phyloP scores from a whole-genome alignment of 441 rosid species.

The Populus hybrid region DNA sequence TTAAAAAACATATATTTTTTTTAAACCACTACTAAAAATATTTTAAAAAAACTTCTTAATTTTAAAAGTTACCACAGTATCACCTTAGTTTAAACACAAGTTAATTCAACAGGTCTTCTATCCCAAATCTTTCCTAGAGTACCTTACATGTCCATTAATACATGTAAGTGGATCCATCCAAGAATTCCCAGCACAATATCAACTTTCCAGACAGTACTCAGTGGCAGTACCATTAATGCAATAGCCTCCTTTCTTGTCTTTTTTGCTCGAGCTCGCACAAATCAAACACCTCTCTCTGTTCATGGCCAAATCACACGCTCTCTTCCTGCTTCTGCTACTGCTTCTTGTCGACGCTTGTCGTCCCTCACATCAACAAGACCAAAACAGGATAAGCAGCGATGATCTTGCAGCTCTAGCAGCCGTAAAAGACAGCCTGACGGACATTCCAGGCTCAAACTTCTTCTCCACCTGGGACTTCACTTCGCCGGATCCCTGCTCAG shows the following conservation, averaged over 20 bases:
- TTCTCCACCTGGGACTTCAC: constrained; percentile 81
- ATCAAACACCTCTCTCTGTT: not conserved
- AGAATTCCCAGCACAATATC: no score
- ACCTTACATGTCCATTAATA: no score
- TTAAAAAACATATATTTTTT: no score
- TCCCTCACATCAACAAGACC: not conserved
- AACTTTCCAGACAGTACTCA: no score
- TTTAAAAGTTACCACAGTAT: no score
- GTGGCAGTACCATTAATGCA: not conserved
- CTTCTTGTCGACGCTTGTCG: not conserved
- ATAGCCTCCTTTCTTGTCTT: not conserved
- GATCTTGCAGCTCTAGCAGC: constrained; percentile 54
- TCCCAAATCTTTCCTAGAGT: no score
- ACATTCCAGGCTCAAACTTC: constrained; percentile 65
- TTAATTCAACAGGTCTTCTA: no score
- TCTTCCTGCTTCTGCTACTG: not conserved
- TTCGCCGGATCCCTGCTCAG: constrained; percentile 61
- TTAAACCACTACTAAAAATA: no score
- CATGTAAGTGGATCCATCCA: no score
- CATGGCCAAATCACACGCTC: constrained; percentile 2
- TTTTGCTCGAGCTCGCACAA: no score
- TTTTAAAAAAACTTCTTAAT: no score
- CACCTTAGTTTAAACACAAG: no score
- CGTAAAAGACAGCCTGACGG: constrained; percentile 56
- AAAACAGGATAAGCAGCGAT: constrained; percentile 14